Evolutionary conservation across 768 basidiomycete genomes (phyloP), one percentile per base, ranked within the genome.

Genomic region (Tylopilus balloui): DNA sequence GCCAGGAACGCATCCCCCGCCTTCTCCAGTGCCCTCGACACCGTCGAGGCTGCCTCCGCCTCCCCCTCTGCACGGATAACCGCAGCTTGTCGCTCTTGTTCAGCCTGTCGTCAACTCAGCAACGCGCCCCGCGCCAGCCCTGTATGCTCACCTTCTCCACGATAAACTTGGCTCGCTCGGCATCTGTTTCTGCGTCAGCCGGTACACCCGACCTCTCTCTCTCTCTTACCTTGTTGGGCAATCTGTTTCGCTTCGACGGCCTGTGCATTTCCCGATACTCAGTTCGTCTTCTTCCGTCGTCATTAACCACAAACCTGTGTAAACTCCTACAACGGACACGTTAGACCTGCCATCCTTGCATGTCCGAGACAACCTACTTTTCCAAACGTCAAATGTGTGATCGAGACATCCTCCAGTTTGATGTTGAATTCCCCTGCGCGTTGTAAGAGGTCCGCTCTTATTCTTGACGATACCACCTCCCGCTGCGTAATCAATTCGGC

Each of bases 211-310:
- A 20, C n/a, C 25, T 34, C 25, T 19, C 42, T 42, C 24, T 23
- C 36, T n/a, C 4, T 54, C 73, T 41, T 58, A 91, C 90, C 90
- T 79, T 99, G 96, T 68, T 99, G 96, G 10, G 96, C 96, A 67
- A 99, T 97, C 70, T 98, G 96, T 70, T 99, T 99, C 34, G 95
- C 95, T 72, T 99, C 96, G 9, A 99, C 96, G n/a, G 96, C 96
- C 84, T 77, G 40, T 28, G 48, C 40, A 25, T 12, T 42, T 0
- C 47, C 23, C 9, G 15, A 41, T 15, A 17, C 17, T 54, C 35
- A 45, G 29, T 39, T 39, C 17, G 1, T 38, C 35, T 34, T 24
- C 19, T 39, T 15, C 19, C 31, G 3, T 23, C 31, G 29, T 40
- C 35, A 21, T 48, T 31, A 43, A 40, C 32, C 21, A 58, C 62